Percentiles rank a stretch among this genome's conserved stretches.
Conservation (phyloP, 176 grass and related monocot species). For the Canna indica region DNA sequence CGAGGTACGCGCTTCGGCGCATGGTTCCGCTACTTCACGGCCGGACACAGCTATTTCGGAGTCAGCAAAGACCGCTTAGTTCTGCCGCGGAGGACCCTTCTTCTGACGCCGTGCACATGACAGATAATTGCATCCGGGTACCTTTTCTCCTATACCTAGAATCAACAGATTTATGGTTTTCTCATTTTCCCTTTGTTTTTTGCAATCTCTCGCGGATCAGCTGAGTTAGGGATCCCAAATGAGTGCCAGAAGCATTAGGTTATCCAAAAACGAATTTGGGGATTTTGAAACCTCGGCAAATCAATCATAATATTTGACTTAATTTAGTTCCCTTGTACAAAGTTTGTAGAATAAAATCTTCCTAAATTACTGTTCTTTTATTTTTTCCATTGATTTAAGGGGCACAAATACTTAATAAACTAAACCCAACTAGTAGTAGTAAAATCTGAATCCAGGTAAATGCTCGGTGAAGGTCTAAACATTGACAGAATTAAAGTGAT, state of each 20-base stretch:
- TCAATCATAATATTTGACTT: neutral
- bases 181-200: neutral
- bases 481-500: no score
- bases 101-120: neutral
- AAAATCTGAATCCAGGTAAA: constrained; percentile 4
- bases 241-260: neutral
- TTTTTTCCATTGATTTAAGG: neutral
- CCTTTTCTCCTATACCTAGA: neutral
- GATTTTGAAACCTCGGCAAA: neutral
- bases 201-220: neutral
- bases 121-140: constrained; percentile 1
- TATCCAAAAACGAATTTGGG: neutral
- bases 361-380: neutral
- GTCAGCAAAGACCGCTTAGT: neutral
- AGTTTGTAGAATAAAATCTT: neutral
- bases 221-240: neutral
- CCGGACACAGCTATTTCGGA: neutral
- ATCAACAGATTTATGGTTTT: neutral
- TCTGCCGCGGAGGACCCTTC: neutral
- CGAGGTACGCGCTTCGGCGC: constrained; percentile 19
- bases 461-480: neutral
- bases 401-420: no score
- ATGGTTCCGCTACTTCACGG: constrained; percentile 10
- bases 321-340: neutral
- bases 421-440: neutral